These are phyloP conservation scores for Aspergillus piperis DNA, from an alignment of 2,329 filamentous ascomycete genomes.

Conservation along the genomic window DNA sequence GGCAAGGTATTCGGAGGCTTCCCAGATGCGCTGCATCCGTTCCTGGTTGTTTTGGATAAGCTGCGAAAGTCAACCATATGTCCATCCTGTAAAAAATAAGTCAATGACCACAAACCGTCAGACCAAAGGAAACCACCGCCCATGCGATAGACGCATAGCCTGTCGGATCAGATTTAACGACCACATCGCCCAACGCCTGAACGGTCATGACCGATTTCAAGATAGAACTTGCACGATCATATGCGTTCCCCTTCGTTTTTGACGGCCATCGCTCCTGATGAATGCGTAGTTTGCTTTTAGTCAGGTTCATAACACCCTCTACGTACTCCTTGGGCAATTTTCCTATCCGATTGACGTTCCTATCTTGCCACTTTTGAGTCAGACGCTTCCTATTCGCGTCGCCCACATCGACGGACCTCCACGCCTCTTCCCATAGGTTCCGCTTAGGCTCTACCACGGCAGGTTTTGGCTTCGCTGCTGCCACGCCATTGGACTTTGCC, in stretches of 20 bases:
- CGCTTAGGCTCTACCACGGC: background rate
- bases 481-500: background rate
- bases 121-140: background rate
- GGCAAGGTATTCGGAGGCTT: background rate
- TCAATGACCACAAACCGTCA: background rate
- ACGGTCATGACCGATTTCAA: background rate
- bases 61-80: background rate
- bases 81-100: background rate
- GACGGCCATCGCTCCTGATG: background rate
- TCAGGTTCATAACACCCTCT: background rate
- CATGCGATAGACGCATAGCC: background rate
- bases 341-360: background rate
- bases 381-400: background rate
- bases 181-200: background rate
- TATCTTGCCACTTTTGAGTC: background rate
- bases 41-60: background rate
- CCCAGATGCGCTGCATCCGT: background rate
- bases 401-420: background rate
- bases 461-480: background rate
- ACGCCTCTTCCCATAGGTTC: background rate
- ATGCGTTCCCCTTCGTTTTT: background rate
- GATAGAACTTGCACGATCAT: background rate
- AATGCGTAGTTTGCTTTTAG: background rate
- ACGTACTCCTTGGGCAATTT: background rate
- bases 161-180: background rate